phyloP scores from a whole-genome alignment of 2,329 filamentous ascomycete genomes.

The Tympanopsis confertula region DNA sequence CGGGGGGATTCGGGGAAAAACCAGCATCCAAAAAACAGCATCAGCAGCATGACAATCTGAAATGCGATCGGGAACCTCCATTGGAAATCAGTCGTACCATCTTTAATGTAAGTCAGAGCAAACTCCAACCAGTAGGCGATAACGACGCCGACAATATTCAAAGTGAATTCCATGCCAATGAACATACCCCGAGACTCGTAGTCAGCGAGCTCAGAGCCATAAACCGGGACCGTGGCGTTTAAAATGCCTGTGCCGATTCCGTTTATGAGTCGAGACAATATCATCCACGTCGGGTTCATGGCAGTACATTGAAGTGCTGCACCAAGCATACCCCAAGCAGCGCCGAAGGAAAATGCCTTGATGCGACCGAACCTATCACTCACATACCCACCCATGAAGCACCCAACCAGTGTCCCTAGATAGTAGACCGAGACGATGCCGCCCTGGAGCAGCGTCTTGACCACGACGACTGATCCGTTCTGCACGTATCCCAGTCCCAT shows the following conservation, averaged over 20 bases:
- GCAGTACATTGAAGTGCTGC: slow-evolving; percentile 10
- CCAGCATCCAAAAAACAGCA: slow-evolving; percentile 8
- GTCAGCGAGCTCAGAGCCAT: slow-evolving; percentile 8
- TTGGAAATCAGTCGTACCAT: slow-evolving; percentile 6
- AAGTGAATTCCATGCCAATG: neutral
- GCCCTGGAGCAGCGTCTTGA: slow-evolving; percentile 20
- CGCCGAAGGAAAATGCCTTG: slow-evolving; percentile 11
- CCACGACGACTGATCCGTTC: slow-evolving; percentile 8
- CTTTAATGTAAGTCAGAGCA: slow-evolving; percentile 7
- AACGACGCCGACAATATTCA: slow-evolving; percentile 10
- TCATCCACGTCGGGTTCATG: slow-evolving; percentile 9
- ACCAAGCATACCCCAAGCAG: slow-evolving; percentile 10
- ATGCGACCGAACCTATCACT: slow-evolving; percentile 10
- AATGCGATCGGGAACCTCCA: slow-evolving; percentile 13
- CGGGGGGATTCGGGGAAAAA: slow-evolving; percentile 13
- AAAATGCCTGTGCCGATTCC: slow-evolving; percentile 13
- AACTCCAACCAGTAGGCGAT: slow-evolving; percentile 14
- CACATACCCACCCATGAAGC: slow-evolving; percentile 8
- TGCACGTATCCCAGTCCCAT: slow-evolving; percentile 15
- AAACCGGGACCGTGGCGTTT: slow-evolving; percentile 9
- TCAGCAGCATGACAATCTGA: slow-evolving; percentile 7
- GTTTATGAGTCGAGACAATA: slow-evolving; percentile 10
- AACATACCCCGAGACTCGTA: neutral
- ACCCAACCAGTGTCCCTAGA: slow-evolving; percentile 12
- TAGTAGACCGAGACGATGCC: slow-evolving; percentile 26